phyloP scores from a whole-genome alignment of 495 filamentous ascomycete genomes.

The Penicillium herquei region DNA sequence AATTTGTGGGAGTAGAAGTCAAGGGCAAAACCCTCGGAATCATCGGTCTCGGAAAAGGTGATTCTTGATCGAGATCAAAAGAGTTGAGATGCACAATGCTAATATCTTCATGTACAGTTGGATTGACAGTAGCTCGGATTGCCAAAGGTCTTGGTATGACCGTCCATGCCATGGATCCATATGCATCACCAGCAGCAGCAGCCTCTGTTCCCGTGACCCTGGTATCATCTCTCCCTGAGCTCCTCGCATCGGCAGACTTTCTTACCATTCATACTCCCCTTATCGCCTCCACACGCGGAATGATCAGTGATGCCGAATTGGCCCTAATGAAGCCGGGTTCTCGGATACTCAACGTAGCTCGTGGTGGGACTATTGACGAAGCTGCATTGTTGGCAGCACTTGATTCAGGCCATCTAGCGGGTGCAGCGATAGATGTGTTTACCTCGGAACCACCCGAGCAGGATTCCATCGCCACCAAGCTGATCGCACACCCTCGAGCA shows the following conservation, averaged over 20 bases:
- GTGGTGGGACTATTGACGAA: slow-evolving; percentile 77
- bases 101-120: slow-evolving; percentile 41
- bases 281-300: slow-evolving; percentile 64
- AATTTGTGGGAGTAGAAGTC: slow-evolving; percentile 66
- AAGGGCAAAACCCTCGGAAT: slow-evolving; percentile 67
- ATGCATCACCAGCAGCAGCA: slow-evolving; percentile 61
- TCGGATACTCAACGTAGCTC: slow-evolving; percentile 66
- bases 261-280: slow-evolving; percentile 75
- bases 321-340: slow-evolving; percentile 63
- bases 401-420: slow-evolving; percentile 64
- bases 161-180: slow-evolving; percentile 64
- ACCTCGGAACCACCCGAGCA: slow-evolving; percentile 61
- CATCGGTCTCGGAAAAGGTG: slow-evolving; percentile 66
- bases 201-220: slow-evolving; percentile 56
- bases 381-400: slow-evolving; percentile 63
- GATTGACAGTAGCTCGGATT: slow-evolving; percentile 66
- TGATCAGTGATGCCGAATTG: slow-evolving; percentile 63
- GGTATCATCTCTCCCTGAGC: slow-evolving; percentile 46
- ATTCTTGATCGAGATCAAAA: not conserved
- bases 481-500: slow-evolving; percentile 61
- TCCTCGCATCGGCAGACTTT: slow-evolving; percentile 65
- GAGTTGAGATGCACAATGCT: not conserved
- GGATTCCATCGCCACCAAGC: slow-evolving; percentile 49
- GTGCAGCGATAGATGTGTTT: slow-evolving; percentile 74
- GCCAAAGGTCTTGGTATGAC: slow-evolving; percentile 69